Percentiles rank a stretch among this genome's conserved stretches.
phyloP scores from a whole-genome alignment of 106 monocot species.

The Dioscorea zingiberensis region DNA sequence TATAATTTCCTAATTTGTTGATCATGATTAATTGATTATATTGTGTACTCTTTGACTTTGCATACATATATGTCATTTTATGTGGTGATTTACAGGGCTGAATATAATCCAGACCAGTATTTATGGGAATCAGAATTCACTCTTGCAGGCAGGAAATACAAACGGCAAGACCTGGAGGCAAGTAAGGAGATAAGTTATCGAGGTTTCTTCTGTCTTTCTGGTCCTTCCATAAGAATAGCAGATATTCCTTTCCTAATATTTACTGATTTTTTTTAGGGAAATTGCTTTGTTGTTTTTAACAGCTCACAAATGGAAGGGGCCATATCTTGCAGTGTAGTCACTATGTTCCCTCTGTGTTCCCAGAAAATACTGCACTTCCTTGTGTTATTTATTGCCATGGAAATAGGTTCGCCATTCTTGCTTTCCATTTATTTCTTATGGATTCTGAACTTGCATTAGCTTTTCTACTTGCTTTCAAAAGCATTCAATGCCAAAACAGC shows the following conservation, averaged over 20 bases:
- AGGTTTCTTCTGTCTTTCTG: slow-evolving; percentile 43
- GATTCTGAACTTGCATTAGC: not conserved
- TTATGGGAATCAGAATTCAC: slow-evolving; percentile 97
- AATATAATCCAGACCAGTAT: slow-evolving; percentile 93
- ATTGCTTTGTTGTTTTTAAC: slow-evolving; percentile 26
- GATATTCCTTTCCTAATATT: slow-evolving; percentile 5
- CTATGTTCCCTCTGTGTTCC: slow-evolving; percentile 58
- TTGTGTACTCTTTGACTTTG: too few relatives aligned
- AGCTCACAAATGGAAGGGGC: slow-evolving; percentile 85
- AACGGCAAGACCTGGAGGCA: slow-evolving; percentile 98
- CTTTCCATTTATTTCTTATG: slow-evolving; percentile 2
- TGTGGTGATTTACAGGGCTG: slow-evolving; percentile 68
- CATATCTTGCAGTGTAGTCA: slow-evolving; percentile 90
- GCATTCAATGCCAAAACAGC: not conserved
- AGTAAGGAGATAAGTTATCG: slow-evolving; percentile 63
- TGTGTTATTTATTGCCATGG: slow-evolving; percentile 99
- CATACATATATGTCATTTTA: not conserved
- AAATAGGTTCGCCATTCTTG: slow-evolving; percentile 52
- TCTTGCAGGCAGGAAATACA: slow-evolving; percentile 93
- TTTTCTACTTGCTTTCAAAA: not conserved
- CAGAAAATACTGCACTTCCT: slow-evolving; percentile 71
- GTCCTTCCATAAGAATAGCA: slow-evolving; percentile 5
- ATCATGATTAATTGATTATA: too few relatives aligned
- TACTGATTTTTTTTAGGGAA: slow-evolving; percentile 9
- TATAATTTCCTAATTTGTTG: too few relatives aligned